Conservation (phyloP, 1,284 basidiomycete genomes). For the Inonotus hispidus region DNA sequence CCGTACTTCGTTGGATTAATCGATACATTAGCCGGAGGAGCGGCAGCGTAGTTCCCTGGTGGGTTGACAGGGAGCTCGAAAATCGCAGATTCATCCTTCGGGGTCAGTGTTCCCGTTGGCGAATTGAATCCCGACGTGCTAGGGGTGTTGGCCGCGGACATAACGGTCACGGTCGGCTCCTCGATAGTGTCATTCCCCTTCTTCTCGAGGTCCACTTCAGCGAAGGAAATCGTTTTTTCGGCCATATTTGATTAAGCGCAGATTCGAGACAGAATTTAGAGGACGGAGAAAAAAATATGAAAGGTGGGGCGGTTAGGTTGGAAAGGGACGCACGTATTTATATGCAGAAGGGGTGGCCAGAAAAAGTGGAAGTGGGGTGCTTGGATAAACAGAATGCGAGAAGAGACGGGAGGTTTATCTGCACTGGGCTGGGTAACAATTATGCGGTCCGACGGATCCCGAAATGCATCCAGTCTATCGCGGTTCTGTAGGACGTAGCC, state of each 20-base stretch:
- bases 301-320: too few relatives aligned
- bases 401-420: background rate
- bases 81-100: background rate
- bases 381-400: background rate
- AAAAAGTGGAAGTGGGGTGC: background rate
- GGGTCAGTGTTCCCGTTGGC: background rate
- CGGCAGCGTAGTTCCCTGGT: background rate
- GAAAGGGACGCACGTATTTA: too few relatives aligned
- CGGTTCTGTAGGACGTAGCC: too few relatives aligned
- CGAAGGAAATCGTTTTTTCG: conserved; percentile 1
- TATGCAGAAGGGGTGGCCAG: too few relatives aligned
- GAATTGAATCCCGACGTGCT: conserved; percentile 1
- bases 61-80: background rate
- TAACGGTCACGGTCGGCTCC: background rate
- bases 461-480: background rate
- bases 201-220: background rate
- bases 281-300: too few relatives aligned
- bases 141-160: conserved; percentile 1
- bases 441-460: background rate
- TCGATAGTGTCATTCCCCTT: background rate
- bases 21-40: background rate
- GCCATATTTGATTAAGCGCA: too few relatives aligned
- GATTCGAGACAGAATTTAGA: too few relatives aligned
- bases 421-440: background rate
- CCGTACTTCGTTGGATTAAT: background rate